Conservation (phyloP, 306 rosid species). For the Begonia fuchsioides region DNA sequence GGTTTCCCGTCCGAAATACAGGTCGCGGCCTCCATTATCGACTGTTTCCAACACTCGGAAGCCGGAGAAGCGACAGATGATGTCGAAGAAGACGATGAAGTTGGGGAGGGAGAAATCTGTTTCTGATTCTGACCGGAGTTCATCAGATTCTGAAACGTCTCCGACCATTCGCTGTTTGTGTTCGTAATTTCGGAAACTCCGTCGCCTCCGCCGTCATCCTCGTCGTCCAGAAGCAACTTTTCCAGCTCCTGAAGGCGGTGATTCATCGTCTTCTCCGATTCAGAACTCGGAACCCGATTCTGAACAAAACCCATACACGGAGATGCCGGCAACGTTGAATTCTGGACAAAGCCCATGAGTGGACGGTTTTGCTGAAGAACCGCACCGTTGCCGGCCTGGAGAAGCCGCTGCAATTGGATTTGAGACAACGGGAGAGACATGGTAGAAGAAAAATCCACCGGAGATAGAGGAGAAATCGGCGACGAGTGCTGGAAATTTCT, state of each 20-base stretch:
- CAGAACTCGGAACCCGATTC: constrained; percentile 11
- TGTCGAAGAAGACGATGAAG: constrained; percentile 32
- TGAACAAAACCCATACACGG: constrained; percentile 8
- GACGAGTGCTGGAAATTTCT: constrained; percentile 29
- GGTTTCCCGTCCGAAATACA: constrained; percentile 52
- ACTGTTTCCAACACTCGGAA: constrained; percentile 29
- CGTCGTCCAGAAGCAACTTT: constrained; percentile 62
- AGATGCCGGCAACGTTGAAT: not conserved
- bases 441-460: constrained; percentile 40
- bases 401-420: constrained; percentile 7
- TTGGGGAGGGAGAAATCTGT: constrained; percentile 52
- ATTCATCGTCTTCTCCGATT: constrained; percentile 43
- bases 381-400: not conserved
- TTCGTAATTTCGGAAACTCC: constrained; percentile 42
- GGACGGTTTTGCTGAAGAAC: not conserved
- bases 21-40: constrained; percentile 55
- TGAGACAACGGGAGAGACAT: constrained; percentile 7
- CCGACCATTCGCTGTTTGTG: constrained; percentile 47
- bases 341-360: no score
- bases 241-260: constrained; percentile 56
- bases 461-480: constrained; percentile 37
- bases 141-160: constrained; percentile 55
- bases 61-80: constrained; percentile 47
- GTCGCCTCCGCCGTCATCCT: constrained; percentile 43
- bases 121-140: constrained; percentile 28